These are phyloP conservation scores for Trichoderma endophyticum DNA, from an alignment of 2,329 filamentous ascomycete genomes.

Conservation along the genomic window DNA sequence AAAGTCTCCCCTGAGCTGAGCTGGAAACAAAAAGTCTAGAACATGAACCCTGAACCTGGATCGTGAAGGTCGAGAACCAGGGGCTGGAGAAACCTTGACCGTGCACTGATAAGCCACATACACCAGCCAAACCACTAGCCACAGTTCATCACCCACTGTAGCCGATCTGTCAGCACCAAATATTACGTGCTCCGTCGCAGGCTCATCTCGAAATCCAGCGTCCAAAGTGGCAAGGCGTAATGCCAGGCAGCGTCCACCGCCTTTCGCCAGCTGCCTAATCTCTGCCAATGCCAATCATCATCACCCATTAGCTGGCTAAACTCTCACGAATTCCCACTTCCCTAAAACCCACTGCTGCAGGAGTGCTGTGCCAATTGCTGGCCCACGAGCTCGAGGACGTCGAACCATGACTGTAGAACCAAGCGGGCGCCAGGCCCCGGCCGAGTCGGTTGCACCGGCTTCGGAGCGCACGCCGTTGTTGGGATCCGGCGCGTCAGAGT, in stretches of 20 bases:
- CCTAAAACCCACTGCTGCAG: not conserved
- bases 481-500: slow-evolving; percentile 15
- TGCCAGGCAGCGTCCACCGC: not conserved
- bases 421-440: not conserved
- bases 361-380: not conserved
- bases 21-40: not conserved
- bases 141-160: not conserved
- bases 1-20: not conserved
- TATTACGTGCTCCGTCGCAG: not conserved
- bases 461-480: slow-evolving; percentile 30
- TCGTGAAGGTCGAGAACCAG: not conserved
- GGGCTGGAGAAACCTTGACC: not conserved
- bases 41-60: not conserved
- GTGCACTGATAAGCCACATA: not conserved
- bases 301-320: not conserved
- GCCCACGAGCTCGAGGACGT: not conserved
- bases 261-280: not conserved
- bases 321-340: not conserved
- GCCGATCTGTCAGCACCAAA: not conserved
- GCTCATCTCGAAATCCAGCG: not conserved
- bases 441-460: slow-evolving; percentile 2
- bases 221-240: not conserved
- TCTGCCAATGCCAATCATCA: not conserved
- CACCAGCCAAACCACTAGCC: not conserved
- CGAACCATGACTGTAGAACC: slow-evolving; percentile 12